These are phyloP conservation scores for Maudiozyma saulgeensis DNA, from an alignment of 805 yeast genomes.

Conservation along the genomic window DNA sequence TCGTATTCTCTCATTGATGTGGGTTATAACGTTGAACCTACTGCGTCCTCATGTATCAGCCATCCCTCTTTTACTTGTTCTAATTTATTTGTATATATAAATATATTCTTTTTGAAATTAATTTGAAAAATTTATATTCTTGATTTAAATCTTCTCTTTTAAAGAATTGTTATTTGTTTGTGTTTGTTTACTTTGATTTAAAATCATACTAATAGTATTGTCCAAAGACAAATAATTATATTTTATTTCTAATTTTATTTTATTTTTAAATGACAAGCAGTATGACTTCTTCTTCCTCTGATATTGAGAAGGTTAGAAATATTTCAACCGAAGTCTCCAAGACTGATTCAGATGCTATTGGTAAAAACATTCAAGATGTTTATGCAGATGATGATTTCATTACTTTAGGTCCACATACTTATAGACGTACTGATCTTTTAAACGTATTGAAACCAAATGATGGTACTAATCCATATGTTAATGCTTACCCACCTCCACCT, in stretches of 20 bases:
- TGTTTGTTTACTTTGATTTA: too few species aligned
- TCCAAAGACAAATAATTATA: too few species aligned
- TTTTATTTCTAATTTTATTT: too few species aligned
- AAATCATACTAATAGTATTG: too few species aligned
- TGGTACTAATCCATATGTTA: too few species aligned
- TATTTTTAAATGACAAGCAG: not conserved
- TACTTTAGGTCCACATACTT: constrained; percentile 33
- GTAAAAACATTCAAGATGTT: constrained; percentile 9
- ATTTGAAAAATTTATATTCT: too few species aligned
- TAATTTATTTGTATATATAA: not conserved
- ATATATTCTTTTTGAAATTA: not conserved
- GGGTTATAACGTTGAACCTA: not conserved
- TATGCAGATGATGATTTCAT: constrained; percentile 29
- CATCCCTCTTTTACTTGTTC: not conserved
- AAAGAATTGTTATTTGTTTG: too few species aligned
- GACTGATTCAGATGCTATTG: not conserved
- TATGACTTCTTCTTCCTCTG: not conserved
- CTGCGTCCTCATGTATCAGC: not conserved
- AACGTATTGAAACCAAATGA: constrained; percentile 25
- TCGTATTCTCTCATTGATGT: not conserved
- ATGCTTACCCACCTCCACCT: not conserved
- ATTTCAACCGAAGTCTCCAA: not conserved
- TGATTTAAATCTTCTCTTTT: too few species aligned
- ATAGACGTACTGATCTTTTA: constrained; percentile 46
- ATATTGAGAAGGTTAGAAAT: not conserved